Base-by-base conservation (phyloP, 345 rosid species). In the Fremontodendron californicum region DNA sequence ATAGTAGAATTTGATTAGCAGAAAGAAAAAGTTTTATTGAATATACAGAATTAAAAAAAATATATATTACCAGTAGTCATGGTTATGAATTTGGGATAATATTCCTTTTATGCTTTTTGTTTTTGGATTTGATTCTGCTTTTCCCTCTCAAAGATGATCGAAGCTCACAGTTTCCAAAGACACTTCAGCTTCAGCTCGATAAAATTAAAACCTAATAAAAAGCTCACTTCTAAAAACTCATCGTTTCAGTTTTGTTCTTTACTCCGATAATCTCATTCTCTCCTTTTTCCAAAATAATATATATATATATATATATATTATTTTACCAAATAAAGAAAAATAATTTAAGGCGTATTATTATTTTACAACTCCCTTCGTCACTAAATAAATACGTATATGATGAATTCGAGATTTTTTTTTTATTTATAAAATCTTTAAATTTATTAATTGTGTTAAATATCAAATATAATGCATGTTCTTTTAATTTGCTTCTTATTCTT, bases 41-140 rank as follows among this genome's bases (percentile, higher is more conserved):
- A 13, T 6, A 61, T 6, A 31, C 13, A 12, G 66, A 29, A 61
- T 31, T 61, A 12, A 43, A 68, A 15, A 1, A 42, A 12, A 21
- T 6, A 66, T 27, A 3, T 58, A 18, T 12, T 58, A 74, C 68
- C 77, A 6, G 55, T 74, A 6, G 55, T 74, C 77, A 74, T 74
- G 54, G 51, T 58, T 39, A 68, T 23, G 25, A 73, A 54, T 72
- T 65, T 52, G 29, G 35, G 67, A 73, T 25, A 15, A 48, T 48
- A 15, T 8, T 46, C 40, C 21, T 45, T 27, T 45, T 23, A 5
- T 66, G 49, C 31, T 5, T 23, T 65, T 42, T 21, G 39, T 2
- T 69, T 69, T 13, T 12, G 72, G 33, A 43, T 67, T 67, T 68
- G 31, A 2, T 68, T 27, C 55, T 69, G 73, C 23, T 25, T 27